Evolutionary conservation across 2,329 filamentous ascomycete genomes (phyloP).

Genomic region (Chaetoscypha palmicola): DNA sequence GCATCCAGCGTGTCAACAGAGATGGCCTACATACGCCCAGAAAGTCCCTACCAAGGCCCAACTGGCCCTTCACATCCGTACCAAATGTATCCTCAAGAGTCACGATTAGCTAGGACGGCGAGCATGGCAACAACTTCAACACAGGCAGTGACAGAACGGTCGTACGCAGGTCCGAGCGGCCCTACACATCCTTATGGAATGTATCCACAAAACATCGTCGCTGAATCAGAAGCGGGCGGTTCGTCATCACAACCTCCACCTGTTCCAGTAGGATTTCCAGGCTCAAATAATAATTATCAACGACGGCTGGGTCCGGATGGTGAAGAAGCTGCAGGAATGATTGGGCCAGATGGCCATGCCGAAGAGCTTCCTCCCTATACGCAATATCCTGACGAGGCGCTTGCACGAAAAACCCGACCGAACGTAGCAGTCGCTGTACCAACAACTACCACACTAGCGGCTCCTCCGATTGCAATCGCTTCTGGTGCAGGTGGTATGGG

Average conservation of each 20-base stretch:
- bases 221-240: constrained; percentile 43
- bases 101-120: constrained; percentile 42
- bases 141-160: constrained; percentile 48
- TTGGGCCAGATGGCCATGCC: constrained; percentile 80
- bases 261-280: constrained; percentile 70
- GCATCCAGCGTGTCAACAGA: constrained; percentile 27
- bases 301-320: constrained; percentile 69
- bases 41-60: constrained; percentile 52
- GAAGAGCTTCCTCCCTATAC: constrained; percentile 91
- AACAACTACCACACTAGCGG: neutral
- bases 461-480: constrained; percentile 16
- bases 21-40: constrained; percentile 29
- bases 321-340: constrained; percentile 79
- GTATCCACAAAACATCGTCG: constrained; percentile 73
- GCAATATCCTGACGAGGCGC: constrained; percentile 72
- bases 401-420: constrained; percentile 45
- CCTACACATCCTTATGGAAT: constrained; percentile 81
- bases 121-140: constrained; percentile 71
- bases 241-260: constrained; percentile 30
- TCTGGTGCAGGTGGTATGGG: constrained; percentile 54
- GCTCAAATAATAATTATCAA: constrained; percentile 57
- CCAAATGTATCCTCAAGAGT: constrained; percentile 76
- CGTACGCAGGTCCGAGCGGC: constrained; percentile 53
- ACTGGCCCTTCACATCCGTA: constrained; percentile 77
- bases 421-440: constrained; percentile 18